These are phyloP conservation scores for Lactarius tabidus DNA, from an alignment of 768 basidiomycete genomes.

Conservation along the genomic window DNA sequence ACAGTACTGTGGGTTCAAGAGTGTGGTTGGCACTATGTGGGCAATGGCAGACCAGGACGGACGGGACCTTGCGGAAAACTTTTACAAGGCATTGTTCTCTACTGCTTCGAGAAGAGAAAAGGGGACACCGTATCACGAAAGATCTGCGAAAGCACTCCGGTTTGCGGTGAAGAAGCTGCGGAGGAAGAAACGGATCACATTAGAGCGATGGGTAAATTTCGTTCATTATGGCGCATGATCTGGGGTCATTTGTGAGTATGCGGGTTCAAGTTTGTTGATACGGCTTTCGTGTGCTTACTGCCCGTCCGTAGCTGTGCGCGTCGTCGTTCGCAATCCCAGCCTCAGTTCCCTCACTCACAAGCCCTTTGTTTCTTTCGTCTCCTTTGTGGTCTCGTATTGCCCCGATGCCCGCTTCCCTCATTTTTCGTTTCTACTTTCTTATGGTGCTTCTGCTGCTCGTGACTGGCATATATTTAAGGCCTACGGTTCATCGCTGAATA, in stretches of 20 bases:
- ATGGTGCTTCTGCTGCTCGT: too few species aligned
- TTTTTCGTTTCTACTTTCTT: too few species aligned
- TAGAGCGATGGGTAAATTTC: background rate
- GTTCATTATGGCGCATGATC: background rate
- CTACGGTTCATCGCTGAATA: too few species aligned
- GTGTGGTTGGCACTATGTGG: slow-evolving; percentile 9
- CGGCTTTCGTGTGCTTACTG: background rate
- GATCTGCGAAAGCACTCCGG: background rate
- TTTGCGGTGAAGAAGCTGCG: background rate
- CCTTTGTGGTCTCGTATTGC: too few species aligned
- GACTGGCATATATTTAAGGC: too few species aligned
- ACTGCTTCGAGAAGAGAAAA: background rate
- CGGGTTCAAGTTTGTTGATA: background rate
- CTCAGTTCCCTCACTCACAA: too few species aligned
- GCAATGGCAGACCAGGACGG: background rate
- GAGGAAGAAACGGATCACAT: background rate
- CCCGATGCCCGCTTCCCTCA: too few species aligned
- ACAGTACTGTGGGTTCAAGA: slow-evolving; percentile 15
- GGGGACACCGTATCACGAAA: background rate
- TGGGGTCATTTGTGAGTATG: background rate
- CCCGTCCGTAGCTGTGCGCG: too few species aligned
- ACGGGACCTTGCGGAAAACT: background rate
- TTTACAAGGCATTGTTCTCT: background rate
- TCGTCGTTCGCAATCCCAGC: too few species aligned
- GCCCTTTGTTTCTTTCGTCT: too few species aligned